Conservation (phyloP, 257 asterid genomes). For the Solanum lycopersicoides region DNA sequence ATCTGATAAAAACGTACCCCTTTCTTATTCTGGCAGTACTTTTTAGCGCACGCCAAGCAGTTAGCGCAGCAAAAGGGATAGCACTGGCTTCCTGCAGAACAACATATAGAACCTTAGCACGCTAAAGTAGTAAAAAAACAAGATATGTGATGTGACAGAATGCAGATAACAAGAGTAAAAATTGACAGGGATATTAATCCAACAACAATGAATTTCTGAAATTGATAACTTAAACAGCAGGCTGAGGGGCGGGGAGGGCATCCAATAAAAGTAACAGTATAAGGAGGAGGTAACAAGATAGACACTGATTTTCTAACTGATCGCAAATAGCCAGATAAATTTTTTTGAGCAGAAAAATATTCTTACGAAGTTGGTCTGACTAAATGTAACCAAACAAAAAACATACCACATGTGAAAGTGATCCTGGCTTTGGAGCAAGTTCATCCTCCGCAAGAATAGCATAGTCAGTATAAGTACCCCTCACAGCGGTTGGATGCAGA, state of each 20-base stretch:
- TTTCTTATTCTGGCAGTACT: conserved; percentile 63
- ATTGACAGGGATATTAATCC: not conserved
- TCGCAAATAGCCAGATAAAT: not conserved
- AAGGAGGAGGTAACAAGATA: not conserved
- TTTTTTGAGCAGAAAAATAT: not conserved
- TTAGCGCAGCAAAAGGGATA: conserved; percentile 93
- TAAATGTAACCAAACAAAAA: not conserved
- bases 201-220: not conserved
- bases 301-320: not conserved
- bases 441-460: conserved; percentile 83
- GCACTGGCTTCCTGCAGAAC: conserved; percentile 89
- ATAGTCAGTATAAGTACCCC: conserved; percentile 95
- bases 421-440: conserved; percentile 65
- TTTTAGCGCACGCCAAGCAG: conserved; percentile 98
- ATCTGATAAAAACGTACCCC: conserved; percentile 43
- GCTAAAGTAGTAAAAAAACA: not conserved
- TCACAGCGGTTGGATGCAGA: conserved; percentile 89
- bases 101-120: not conserved
- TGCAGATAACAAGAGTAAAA: not conserved
- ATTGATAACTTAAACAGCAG: not conserved
- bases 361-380: not conserved
- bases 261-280: not conserved
- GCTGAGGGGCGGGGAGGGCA: not conserved
- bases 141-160: not conserved
- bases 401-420: conserved; percentile 79